A percentile compares a stretch with the other conserved stretches of the same genome.
Conservation (phyloP, 2,329 filamentous ascomycete genomes). For the Cytospora leucostoma region DNA sequence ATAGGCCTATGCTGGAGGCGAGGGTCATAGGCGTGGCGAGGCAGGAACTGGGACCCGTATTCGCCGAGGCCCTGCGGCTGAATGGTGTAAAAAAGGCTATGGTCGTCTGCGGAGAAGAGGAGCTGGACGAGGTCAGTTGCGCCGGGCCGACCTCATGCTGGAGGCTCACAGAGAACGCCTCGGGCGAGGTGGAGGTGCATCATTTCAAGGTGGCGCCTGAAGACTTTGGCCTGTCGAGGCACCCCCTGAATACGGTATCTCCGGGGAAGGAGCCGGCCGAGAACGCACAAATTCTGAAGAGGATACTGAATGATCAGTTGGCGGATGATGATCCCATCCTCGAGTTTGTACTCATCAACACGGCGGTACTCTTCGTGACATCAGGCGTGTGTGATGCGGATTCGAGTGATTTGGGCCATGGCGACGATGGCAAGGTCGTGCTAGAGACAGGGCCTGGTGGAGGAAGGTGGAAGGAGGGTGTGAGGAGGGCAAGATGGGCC, state of each 20-base stretch:
- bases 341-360: conserved; percentile 93
- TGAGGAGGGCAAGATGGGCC: conserved; percentile 84
- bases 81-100: conserved; percentile 80
- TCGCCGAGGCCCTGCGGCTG: conserved; percentile 79
- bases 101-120: conserved; percentile 90
- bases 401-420: conserved; percentile 73
- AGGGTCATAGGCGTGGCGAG: conserved; percentile 92
- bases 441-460: conserved; percentile 82
- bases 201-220: conserved; percentile 76
- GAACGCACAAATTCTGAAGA: conserved; percentile 82
- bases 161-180: conserved; percentile 61
- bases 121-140: conserved; percentile 93
- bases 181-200: conserved; percentile 60
- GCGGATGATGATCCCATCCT: conserved; percentile 78
- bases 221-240: conserved; percentile 82
- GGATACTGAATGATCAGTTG: conserved; percentile 73
- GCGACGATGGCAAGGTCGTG: conserved; percentile 79
- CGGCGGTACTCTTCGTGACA: conserved; percentile 82
- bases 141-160: conserved; percentile 89
- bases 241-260: conserved; percentile 76
- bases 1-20: conserved; percentile 67
- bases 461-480: conserved; percentile 91
- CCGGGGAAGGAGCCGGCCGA: conserved; percentile 82
- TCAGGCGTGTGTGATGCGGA: conserved; percentile 86
- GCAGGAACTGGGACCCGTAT: conserved; percentile 82